Conservation (phyloP, 305 asterid genomes). For the Fraxinus nigra region DNA sequence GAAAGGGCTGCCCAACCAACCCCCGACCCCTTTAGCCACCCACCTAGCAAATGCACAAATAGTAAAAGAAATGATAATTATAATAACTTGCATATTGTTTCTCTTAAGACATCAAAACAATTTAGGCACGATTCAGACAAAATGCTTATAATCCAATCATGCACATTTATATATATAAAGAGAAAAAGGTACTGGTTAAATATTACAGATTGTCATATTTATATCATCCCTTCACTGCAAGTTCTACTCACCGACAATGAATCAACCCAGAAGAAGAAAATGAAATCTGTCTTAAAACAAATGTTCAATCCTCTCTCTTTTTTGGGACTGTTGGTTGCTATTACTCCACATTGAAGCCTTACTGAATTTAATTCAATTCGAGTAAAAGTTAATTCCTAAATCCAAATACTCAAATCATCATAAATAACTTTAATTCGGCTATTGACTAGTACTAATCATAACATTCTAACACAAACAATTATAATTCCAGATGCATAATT, state of each 20-base stretch:
- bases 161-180: conserved; percentile 1
- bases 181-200: neutral
- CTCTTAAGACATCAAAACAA: neutral
- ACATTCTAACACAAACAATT: neutral
- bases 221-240: neutral
- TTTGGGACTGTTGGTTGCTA: neutral
- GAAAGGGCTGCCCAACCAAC: neutral
- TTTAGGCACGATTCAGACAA: neutral
- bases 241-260: neutral
- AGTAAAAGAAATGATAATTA: neutral
- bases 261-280: conserved; percentile 1
- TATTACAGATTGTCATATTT: neutral
- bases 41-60: neutral
- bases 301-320: neutral
- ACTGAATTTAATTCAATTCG: neutral
- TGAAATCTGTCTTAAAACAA: neutral
- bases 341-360: neutral
- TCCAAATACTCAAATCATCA: neutral
- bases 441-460: neutral
- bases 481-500: neutral
- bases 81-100: neutral
- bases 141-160: neutral
- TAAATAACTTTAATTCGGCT: neutral
- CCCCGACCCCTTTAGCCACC: neutral
- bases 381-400: too few relatives aligned